A percentile compares a stretch with the other conserved stretches of the same genome.
Evolutionary conservation across 2,329 filamentous ascomycete species (phyloP).

Genomic region (Coleophoma eucalyptorum): DNA sequence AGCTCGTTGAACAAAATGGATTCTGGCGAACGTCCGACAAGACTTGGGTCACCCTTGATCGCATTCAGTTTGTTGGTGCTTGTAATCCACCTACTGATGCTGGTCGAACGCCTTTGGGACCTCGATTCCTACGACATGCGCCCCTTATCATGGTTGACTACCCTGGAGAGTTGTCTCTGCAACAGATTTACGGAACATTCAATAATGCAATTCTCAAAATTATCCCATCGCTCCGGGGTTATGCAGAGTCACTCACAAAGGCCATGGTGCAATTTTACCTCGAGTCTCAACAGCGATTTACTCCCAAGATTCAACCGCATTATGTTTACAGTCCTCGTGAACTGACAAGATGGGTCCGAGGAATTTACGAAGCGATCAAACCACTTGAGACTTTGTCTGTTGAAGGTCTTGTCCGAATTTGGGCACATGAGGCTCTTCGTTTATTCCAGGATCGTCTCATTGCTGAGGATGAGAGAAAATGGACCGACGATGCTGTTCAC

Average conservation of each 20-base stretch:
- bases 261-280: constrained; percentile 97
- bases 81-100: constrained; percentile 98
- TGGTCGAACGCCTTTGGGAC: constrained; percentile 89
- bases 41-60: constrained; percentile 94
- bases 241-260: constrained; percentile 88
- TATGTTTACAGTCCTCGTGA: constrained; percentile 99
- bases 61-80: constrained; percentile 97
- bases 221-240: constrained; percentile 89
- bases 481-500: constrained; percentile 86
- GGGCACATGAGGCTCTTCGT: constrained; percentile 94
- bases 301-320: constrained; percentile 93
- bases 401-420: constrained; percentile 92
- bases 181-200: constrained; percentile 98
- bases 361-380: constrained; percentile 93
- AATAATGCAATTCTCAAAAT: constrained; percentile 96
- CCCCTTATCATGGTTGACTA: constrained; percentile 99
- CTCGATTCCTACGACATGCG: constrained; percentile 90
- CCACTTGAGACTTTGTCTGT: constrained; percentile 84
- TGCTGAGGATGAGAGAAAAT: constrained; percentile 86
- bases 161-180: constrained; percentile 88
- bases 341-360: constrained; percentile 94
- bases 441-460: constrained; percentile 98
- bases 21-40: constrained; percentile 99
- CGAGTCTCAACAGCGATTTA: constrained; percentile 92
- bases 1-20: constrained; percentile 97